These are phyloP conservation scores for Fusarium neocosmosporiellum DNA, from an alignment of 2,329 filamentous ascomycete species.

Conservation along the genomic window DNA sequence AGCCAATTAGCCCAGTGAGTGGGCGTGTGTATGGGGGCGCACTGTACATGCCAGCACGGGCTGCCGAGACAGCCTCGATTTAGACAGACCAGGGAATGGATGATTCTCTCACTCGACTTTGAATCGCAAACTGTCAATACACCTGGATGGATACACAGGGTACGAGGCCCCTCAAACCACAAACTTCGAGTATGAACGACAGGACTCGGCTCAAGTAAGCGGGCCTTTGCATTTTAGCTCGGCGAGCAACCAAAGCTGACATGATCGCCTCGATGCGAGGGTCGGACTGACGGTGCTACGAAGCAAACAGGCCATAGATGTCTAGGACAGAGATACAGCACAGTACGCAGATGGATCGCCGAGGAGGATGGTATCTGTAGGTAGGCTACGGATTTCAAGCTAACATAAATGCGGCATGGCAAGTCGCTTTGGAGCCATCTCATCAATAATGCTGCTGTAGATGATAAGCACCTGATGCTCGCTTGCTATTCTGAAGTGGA, in stretches of 20 bases:
- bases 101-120: not conserved
- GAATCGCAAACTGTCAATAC: not conserved
- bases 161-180: not conserved
- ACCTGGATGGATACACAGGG: not conserved
- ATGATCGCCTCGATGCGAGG: not conserved
- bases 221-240: not conserved
- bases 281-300: not conserved
- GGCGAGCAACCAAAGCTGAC: not conserved
- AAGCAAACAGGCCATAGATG: not conserved
- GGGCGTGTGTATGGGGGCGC: constrained; percentile 6
- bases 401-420: constrained; percentile 1
- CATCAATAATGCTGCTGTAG: not conserved
- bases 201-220: not conserved
- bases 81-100: not conserved
- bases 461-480: constrained; percentile 27
- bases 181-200: not conserved
- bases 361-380: not conserved
- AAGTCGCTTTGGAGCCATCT: constrained; percentile 9
- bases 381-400: not conserved
- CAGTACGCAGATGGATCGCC: not conserved
- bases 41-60: constrained; percentile 14
- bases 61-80: constrained; percentile 13
- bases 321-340: not conserved
- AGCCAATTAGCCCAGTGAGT: not conserved
- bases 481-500: constrained; percentile 3